Evolutionary conservation across 2,329 filamentous ascomycete species (phyloP).

Genomic region (Cercospora berteroae): DNA sequence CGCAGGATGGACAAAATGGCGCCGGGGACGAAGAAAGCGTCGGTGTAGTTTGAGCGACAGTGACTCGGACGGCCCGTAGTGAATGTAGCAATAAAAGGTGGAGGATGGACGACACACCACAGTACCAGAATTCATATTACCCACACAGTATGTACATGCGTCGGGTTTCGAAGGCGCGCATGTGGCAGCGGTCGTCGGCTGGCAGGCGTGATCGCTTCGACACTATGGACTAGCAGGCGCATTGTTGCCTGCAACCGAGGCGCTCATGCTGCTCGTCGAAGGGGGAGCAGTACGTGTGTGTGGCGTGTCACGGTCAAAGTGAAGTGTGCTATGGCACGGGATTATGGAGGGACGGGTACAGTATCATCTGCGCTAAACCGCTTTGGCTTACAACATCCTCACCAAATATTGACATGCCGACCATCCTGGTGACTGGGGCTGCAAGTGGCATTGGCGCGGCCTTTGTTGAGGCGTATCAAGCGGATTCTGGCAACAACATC

Average conservation of each 20-base stretch:
- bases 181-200: background rate
- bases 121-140: slow-evolving; percentile 5
- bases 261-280: slow-evolving; percentile 3
- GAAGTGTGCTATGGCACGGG: background rate
- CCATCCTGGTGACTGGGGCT: slow-evolving; percentile 41
- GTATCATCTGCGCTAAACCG: background rate
- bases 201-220: background rate
- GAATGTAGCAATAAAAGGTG: background rate
- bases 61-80: background rate
- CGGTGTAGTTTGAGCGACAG: background rate
- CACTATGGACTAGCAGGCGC: background rate
- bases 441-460: slow-evolving; percentile 41
- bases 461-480: slow-evolving; percentile 35
- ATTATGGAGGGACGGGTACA: background rate
- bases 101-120: slow-evolving; percentile 1
- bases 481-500: slow-evolving; percentile 27
- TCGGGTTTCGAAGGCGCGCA: background rate
- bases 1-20: background rate
- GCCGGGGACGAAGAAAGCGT: background rate
- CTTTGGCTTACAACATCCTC: background rate
- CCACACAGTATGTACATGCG: background rate
- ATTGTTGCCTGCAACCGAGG: slow-evolving; percentile 6
- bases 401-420: slow-evolving; percentile 13
- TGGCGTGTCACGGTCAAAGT: background rate
- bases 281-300: background rate